Base-by-base conservation (phyloP, 257 asterid species). In the Rhazya stricta region DNA sequence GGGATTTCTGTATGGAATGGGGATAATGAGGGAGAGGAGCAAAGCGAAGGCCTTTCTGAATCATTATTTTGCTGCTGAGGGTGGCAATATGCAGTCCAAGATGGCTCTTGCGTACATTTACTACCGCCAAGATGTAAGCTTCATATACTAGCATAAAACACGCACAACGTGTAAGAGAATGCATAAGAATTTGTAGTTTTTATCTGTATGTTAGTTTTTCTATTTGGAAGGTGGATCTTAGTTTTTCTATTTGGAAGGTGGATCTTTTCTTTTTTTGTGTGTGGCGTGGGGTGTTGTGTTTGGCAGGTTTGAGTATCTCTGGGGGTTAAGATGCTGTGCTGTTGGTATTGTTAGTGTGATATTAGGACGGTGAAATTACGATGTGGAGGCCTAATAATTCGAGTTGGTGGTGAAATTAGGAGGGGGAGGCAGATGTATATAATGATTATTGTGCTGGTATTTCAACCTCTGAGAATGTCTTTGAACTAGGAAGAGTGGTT, bases 71-170 rank as follows among this genome's bases (percentile, higher is more conserved):
- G 98, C 98, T 23, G 93, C 98, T 7, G 81, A 84, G 71, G 92
- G 90, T 9, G 99, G 99, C 54, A 91, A 92, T 91, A 82, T 85
- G 96, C 98, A 95, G 88, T 89, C 98, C 42, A 95, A 95, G 80
- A 87, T 95, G 98, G 96, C 96, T 23, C 81, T 92, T 76, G 99
- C 99, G 9, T 88, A 86, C 83, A 86, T 89, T 63, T 95, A 91
- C 76, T 86, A 83, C 76, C 96, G 98, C 72, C 99, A 92, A 77
- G 96, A 94, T 71, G 99, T 94, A 79, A 78, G 88, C 37, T 72
- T 76, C 50, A 27, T 61, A 16, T 50, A 41, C 46, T 36, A 19
- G 29, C 3, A 1, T 15, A 1, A 32, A 61, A 61, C 67, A 58
- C 2, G 56, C 6, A 50, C 13, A 15, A 1, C 5, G 16, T 29